Percentiles rank a stretch among this genome's conserved stretches.
Conservation (phyloP, 768 basidiomycete species). For the Xanthoconium purpureum region DNA sequence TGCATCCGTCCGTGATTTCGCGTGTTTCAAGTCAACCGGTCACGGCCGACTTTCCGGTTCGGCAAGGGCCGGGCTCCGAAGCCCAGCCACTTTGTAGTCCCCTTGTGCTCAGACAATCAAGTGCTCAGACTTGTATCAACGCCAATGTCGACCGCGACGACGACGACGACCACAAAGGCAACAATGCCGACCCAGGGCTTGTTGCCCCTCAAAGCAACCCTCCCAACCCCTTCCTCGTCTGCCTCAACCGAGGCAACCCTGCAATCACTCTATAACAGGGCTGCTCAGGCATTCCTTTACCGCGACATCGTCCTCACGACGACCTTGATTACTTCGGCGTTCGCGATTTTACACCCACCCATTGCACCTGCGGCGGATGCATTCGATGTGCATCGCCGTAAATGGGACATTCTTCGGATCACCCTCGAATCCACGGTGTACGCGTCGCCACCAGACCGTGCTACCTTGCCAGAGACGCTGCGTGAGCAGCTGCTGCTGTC, state of each 20-base stretch:
- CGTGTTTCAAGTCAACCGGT: no score
- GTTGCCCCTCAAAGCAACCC: slow-evolving; percentile 36
- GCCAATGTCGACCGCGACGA: slow-evolving; percentile 52
- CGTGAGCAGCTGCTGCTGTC: slow-evolving; percentile 54
- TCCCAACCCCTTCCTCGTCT: slow-evolving; percentile 14
- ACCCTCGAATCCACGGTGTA: slow-evolving; percentile 78
- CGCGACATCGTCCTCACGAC: slow-evolving; percentile 67
- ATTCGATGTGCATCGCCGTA: slow-evolving; percentile 55
- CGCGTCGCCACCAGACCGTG: slow-evolving; percentile 44
- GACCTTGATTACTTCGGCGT: slow-evolving; percentile 65
- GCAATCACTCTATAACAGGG: slow-evolving; percentile 71
- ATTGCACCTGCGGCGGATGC: slow-evolving; percentile 33
- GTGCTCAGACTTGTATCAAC: slow-evolving; percentile 4
- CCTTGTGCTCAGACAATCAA: slow-evolving; percentile 24
- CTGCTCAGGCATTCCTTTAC: slow-evolving; percentile 74
- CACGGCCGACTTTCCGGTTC: neutral
- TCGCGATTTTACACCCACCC: slow-evolving; percentile 53
- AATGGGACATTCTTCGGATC: slow-evolving; percentile 87
- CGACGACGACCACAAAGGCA: slow-evolving; percentile 34
- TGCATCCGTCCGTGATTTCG: no score
- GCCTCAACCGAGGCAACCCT: slow-evolving; percentile 51
- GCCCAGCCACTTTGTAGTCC: neutral
- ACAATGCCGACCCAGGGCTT: slow-evolving; percentile 20
- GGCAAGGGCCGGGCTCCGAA: slow-evolving; percentile 1
- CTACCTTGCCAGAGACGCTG: slow-evolving; percentile 47